phyloP scores from a whole-genome alignment of 2,329 filamentous ascomycete genomes.

The Ascosphaera apis region DNA sequence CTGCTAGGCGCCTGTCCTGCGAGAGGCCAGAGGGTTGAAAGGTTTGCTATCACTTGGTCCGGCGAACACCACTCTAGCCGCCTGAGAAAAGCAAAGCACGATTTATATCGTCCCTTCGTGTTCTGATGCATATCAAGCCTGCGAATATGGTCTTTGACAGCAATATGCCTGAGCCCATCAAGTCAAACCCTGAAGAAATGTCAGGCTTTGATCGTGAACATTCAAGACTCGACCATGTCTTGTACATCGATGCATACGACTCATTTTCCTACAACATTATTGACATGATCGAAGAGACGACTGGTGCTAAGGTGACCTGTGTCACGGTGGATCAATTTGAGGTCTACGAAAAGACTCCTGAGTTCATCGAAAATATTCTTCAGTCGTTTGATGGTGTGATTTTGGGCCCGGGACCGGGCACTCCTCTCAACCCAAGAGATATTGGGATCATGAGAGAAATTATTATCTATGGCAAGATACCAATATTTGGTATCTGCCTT shows the following conservation, averaged over 20 bases:
- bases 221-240: slow-evolving; percentile 26
- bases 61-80: no score
- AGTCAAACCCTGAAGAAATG: neutral
- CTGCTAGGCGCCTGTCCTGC: no score
- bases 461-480: slow-evolving; percentile 46
- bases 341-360: slow-evolving; percentile 16
- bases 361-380: slow-evolving; percentile 25
- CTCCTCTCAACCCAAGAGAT: slow-evolving; percentile 47
- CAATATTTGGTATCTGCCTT: slow-evolving; percentile 70
- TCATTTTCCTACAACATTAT: slow-evolving; percentile 94
- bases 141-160: no score
- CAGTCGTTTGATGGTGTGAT: slow-evolving; percentile 60
- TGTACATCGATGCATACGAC: slow-evolving; percentile 91
- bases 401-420: slow-evolving; percentile 74
- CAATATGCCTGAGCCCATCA: no score
- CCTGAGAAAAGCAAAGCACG: no score
- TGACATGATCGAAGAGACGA: slow-evolving; percentile 47
- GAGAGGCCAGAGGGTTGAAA: no score
- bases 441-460: slow-evolving; percentile 60
- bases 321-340: slow-evolving; percentile 42
- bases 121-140: no score
- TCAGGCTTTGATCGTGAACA: slow-evolving; percentile 1
- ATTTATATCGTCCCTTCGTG: no score
- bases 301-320: slow-evolving; percentile 44
- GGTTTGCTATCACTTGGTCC: no score